Evolutionary conservation across 2,329 filamentous ascomycete genomes (phyloP), one percentile per base, ranked within the genome.

Genomic region (Chalaropsis ovoidea): DNA sequence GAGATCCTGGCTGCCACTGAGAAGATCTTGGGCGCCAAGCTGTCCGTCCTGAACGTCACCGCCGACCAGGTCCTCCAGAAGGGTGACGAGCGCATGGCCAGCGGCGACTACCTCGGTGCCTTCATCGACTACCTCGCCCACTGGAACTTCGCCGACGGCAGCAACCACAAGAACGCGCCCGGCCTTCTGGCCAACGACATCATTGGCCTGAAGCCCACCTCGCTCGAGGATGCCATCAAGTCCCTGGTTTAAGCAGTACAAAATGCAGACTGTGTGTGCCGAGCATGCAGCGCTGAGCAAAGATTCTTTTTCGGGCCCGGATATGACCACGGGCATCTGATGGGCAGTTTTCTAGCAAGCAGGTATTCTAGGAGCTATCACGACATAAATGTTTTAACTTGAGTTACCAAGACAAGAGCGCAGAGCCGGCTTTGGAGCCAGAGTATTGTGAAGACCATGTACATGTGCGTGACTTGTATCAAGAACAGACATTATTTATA

Each of bases 1-100:
- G 72, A 75, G 67, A 67, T 82, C 0, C 68, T 81, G 0, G 76
- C 72, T 0, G 71, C 77, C 0, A 76, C 81, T 1, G 80, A 86
- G 73, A 75, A 79, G 65, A 73, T 75, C 1, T 79, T 78, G 1
- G 78, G 78, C 22, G 11, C 24, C 47, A 52, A 52, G 47, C 47
- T 52, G 11, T 52, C 47, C 10, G 47, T 52, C 11, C 19, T 52
- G 10, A 52, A 52, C 47, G 11, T 52, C 47, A 52, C 47, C 27
- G 47, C 22, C 19, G 47, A 52, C 22, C 19, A 52, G 47, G 68
- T 75, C 62, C 71, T 75, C 63, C 72, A 73, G 70, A 70, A 68
- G n/a, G 78, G 75, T 2, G 70, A 72, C 5, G 70, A 68, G 3
- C 71, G 70, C n/a, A 66, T 74, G 11, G 70, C 69, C 8, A 69